Evolutionary conservation across 2,329 filamentous ascomycete genomes (phyloP).

Genomic region (Diaporthe helianthi): DNA sequence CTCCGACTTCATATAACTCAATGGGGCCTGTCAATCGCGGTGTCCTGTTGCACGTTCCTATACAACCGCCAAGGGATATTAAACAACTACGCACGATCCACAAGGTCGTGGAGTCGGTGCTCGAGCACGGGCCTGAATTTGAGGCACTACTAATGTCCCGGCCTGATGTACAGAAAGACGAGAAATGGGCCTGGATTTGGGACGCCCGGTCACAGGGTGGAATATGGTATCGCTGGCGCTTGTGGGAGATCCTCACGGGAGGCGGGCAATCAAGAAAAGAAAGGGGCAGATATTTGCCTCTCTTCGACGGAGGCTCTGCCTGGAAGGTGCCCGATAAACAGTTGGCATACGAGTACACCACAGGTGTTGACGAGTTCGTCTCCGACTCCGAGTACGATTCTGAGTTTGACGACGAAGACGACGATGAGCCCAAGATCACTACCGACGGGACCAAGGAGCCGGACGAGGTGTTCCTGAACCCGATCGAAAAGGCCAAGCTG

Average conservation of each 20-base stretch:
- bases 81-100: conserved; percentile 85
- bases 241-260: conserved; percentile 86
- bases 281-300: conserved; percentile 62
- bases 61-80: conserved; percentile 79
- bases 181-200: conserved; percentile 95
- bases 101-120: conserved; percentile 80
- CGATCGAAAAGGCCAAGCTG: conserved; percentile 83
- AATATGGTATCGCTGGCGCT: conserved; percentile 89
- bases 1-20: conserved; percentile 72
- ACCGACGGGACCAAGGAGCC: conserved; percentile 47
- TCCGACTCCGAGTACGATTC: conserved; percentile 87
- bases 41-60: conserved; percentile 69
- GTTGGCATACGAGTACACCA: conserved; percentile 83
- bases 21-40: conserved; percentile 51
- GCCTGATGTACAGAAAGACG: conserved; percentile 81
- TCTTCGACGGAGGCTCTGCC: conserved; percentile 78
- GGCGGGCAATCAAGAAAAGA: conserved; percentile 51
- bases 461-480: conserved; percentile 75
- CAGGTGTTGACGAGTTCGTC: conserved; percentile 77
- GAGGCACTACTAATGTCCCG: conserved; percentile 92
- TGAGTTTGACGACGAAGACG: conserved; percentile 79
- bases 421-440: conserved; percentile 61
- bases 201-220: conserved; percentile 80
- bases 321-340: conserved; percentile 79
- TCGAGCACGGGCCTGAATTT: conserved; percentile 84